Evolutionary conservation across 75 land plant genomes (phyloP), one percentile per base, ranked within the genome.

Genomic region (Picea glauca): DNA sequence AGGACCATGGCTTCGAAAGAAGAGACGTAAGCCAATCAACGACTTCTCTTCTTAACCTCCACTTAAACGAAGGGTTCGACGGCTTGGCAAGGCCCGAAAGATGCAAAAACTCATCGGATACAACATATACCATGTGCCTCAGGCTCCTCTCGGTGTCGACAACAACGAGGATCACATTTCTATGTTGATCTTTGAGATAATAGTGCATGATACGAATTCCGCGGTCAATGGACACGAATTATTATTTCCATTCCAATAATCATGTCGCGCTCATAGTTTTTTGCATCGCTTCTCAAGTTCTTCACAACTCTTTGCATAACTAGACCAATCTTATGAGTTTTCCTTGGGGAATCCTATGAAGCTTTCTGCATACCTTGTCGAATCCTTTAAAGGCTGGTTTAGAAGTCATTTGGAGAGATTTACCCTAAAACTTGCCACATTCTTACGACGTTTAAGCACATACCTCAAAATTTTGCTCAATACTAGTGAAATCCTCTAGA

Each of bases 181-280:
- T 89, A 20, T 74, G 82, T 13, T 58, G 58, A n/a, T 86, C 86
- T 80, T 84, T 86, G 38, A 93, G 66, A 78, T 84, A 93, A 70
- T 89, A 93, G 76, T 86, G 90, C 54, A 91, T 89, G 26, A 84
- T 89, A 66, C 93, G 75, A 72, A 87, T 78, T 60, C 92, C 96
- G 59, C 81, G 83, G 26, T 91, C 93, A 70, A 75, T 77, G 30
- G 87, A 89, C 12, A 85, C 90, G 46, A 75, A 59, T 77, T 86
- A 85, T 84, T 93, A 95, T 73, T 95, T 82, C 96, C 96, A 93
- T 60, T 91, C 91, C 78, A 95, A 89, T 80, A 95, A 95, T 63
- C 68, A 77, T 50, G 82, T 40, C 40, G 23, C 73, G 54, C 54
- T 21, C 50, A 70, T 70, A 21, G 54, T n/a, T 40, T 70, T 70